Evolutionary conservation across 768 basidiomycete genomes (phyloP).

Genomic region (Trametes cinnabarina): DNA sequence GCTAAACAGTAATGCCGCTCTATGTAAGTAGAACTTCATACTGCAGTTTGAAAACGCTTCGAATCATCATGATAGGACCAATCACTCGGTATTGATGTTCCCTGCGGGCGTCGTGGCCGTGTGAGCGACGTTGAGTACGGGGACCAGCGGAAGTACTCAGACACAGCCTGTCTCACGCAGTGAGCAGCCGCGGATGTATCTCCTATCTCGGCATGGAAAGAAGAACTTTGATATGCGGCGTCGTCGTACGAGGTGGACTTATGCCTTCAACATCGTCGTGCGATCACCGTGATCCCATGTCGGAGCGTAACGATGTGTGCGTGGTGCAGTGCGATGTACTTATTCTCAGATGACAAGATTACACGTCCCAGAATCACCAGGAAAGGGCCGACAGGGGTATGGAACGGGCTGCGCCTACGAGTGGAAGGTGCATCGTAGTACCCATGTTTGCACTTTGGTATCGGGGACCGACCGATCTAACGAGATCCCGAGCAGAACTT

Average conservation of each 20-base stretch:
- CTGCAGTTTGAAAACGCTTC: not conserved
- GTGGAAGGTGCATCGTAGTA: not conserved
- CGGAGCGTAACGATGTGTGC: no score
- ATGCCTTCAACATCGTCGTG: no score
- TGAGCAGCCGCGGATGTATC: not conserved
- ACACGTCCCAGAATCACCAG: slow-evolving; percentile 7
- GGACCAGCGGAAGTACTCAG: not conserved
- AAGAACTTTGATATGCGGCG: no score
- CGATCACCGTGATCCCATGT: not conserved
- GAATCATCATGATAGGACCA: slow-evolving; percentile 4
- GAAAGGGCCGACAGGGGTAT: not conserved
- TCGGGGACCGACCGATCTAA: slow-evolving; percentile 3
- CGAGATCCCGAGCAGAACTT: slow-evolving; percentile 10
- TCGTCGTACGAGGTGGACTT: no score
- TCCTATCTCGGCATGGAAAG: no score
- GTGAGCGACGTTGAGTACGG: not conserved
- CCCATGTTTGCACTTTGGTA: not conserved
- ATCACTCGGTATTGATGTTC: not conserved
- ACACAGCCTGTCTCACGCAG: not conserved
- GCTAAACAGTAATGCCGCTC: not conserved
- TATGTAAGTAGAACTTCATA: not conserved
- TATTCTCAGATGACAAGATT: not conserved
- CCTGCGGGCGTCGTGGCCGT: not conserved
- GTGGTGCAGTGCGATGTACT: no score
- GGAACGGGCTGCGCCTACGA: not conserved